These are phyloP conservation scores for Mortierella sp. DNA, from an alignment of 371 early-diverging fungal species.

Conservation along the genomic window DNA sequence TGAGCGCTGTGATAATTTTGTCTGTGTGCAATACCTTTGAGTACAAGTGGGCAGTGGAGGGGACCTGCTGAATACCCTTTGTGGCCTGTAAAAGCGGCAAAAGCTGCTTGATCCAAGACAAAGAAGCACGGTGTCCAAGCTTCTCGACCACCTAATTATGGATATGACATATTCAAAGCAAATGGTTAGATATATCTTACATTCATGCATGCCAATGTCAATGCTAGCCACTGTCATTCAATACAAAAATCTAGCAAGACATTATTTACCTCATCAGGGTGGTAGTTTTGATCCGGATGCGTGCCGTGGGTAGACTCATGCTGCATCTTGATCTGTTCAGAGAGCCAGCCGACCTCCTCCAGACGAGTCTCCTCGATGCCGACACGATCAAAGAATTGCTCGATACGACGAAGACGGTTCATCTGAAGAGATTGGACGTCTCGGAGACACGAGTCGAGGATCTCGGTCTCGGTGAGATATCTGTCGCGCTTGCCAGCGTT, in stretches of 20 bases:
- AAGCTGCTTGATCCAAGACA: conserved; percentile 43
- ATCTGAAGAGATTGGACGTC: conserved; percentile 42
- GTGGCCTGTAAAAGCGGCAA: conserved; percentile 42
- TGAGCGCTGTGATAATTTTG: no score
- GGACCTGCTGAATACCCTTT: conserved; percentile 33
- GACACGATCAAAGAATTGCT: conserved; percentile 49
- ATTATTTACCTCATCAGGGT: conserved; percentile 27
- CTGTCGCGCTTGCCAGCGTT: conserved; percentile 39
- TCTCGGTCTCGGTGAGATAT: conserved; percentile 42
- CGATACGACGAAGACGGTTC: conserved; percentile 47
- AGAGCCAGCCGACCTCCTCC: conserved; percentile 50
- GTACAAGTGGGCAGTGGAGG: conserved; percentile 28
- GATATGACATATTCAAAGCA: not conserved
- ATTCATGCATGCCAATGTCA: not conserved
- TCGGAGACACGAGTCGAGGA: conserved; percentile 51
- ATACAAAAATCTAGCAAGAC: no score
- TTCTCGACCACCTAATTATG: conserved; percentile 25
- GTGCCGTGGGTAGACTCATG: conserved; percentile 14
- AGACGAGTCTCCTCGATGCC: conserved; percentile 51
- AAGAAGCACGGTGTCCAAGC: conserved; percentile 31
- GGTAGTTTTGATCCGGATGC: not conserved
- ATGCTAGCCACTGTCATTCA: no score
- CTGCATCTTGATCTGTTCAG: conserved; percentile 43
- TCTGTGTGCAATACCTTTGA: conserved; percentile 20
- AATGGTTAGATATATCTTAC: not conserved